phyloP scores from a whole-genome alignment of 352 stramenopile genomes.

The Globisporangium mamillatum region DNA sequence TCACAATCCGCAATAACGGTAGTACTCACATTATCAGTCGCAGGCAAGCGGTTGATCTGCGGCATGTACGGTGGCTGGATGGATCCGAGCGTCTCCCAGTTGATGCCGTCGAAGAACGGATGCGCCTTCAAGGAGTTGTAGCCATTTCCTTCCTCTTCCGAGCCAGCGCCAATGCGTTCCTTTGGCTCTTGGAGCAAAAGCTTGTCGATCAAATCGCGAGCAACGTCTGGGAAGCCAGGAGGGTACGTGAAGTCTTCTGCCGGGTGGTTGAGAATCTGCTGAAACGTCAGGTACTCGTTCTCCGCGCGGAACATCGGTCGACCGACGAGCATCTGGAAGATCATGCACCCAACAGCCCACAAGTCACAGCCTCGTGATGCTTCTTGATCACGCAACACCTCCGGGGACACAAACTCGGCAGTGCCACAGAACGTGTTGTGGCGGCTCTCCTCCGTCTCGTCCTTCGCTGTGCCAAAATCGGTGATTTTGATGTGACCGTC shows the following conservation, averaged over 20 bases:
- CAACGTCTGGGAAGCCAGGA: conserved; percentile 48
- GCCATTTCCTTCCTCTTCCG: conserved; percentile 71
- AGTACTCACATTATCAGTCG: conserved; percentile 64
- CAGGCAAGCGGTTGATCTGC: conserved; percentile 49
- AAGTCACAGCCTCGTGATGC: conserved; percentile 84
- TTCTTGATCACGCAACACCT: conserved; percentile 85
- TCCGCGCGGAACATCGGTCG: conserved; percentile 83
- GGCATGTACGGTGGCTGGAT: conserved; percentile 56
- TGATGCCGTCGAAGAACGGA: conserved; percentile 81
- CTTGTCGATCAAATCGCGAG: conserved; percentile 71
- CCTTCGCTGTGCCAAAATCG: conserved; percentile 88
- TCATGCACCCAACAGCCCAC: conserved; percentile 90
- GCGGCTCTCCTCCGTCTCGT: conserved; percentile 74
- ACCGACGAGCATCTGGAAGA: conserved; percentile 89
- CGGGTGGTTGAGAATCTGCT: conserved; percentile 86
- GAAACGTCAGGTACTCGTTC: conserved; percentile 91
- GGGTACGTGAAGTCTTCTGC: conserved; percentile 79
- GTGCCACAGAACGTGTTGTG: conserved; percentile 91
- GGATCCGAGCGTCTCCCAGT: conserved; percentile 62
- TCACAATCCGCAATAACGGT: not conserved
- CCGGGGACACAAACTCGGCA: conserved; percentile 90
- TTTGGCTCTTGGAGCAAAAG: conserved; percentile 75
- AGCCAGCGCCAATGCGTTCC: conserved; percentile 66
- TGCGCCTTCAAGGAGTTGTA: conserved; percentile 73
- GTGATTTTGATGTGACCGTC: conserved; percentile 89